These are phyloP conservation scores for Candida ulmi DNA, from an alignment of 805 yeast species.

Conservation along the genomic window DNA sequence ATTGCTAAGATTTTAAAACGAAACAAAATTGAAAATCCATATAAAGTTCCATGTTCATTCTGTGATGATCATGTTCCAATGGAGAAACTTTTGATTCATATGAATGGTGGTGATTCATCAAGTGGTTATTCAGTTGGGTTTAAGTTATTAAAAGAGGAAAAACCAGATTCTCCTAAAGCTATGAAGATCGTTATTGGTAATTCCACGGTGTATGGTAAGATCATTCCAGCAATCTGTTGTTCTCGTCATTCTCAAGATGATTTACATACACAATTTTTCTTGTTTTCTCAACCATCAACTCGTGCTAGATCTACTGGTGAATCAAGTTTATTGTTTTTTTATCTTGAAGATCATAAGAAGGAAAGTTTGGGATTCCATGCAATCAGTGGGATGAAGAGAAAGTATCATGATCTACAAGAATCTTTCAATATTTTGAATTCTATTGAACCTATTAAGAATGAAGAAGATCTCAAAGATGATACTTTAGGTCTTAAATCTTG, in stretches of 20 bases:
- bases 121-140: conserved; percentile 40
- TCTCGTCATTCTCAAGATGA: conserved; percentile 27
- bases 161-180: conserved; percentile 17
- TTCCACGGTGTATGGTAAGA: conserved; percentile 28
- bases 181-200: conserved; percentile 12
- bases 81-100: conserved; percentile 37
- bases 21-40: conserved; percentile 15
- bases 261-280: conserved; percentile 12
- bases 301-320: conserved; percentile 13
- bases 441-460: neutral
- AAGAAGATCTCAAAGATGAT: neutral
- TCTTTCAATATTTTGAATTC: conserved; percentile 1
- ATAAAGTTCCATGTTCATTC: conserved; percentile 46
- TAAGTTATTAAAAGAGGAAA: conserved; percentile 16
- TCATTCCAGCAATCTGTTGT: conserved; percentile 41
- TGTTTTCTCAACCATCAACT: conserved; percentile 19
- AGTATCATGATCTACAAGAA: conserved; percentile 32
- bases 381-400: conserved; percentile 29
- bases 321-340: conserved; percentile 14
- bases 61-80: conserved; percentile 43
- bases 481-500: neutral
- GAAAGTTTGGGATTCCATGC: conserved; percentile 4
- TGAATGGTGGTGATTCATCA: no score
- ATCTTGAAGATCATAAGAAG: conserved; percentile 17
- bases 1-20: conserved; percentile 21